A percentile compares a stretch with the other conserved stretches of the same genome.
Conservation (phyloP, 2,329 filamentous ascomycete species). For the Incumbomyces lentus region DNA sequence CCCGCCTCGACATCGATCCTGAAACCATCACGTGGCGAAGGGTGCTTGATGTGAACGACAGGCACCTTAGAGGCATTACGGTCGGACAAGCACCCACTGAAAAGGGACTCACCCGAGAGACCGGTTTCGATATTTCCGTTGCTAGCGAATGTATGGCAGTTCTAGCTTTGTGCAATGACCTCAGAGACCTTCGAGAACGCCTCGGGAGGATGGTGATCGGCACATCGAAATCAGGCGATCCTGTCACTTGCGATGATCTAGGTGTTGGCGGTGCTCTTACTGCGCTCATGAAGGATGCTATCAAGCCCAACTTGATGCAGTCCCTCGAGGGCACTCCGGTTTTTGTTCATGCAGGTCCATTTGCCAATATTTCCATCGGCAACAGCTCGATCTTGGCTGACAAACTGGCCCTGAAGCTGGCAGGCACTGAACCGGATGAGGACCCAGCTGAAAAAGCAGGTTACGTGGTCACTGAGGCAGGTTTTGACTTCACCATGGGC, state of each 20-base stretch:
- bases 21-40: slow-evolving; percentile 96
- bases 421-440: slow-evolving; percentile 87
- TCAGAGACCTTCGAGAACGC: slow-evolving; percentile 82
- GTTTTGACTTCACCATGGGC: slow-evolving; percentile 99
- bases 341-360: slow-evolving; percentile 93
- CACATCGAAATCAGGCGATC: slow-evolving; percentile 72
- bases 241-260: slow-evolving; percentile 91
- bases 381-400: slow-evolving; percentile 93
- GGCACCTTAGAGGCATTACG: slow-evolving; percentile 80
- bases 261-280: slow-evolving; percentile 86
- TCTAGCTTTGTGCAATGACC: slow-evolving; percentile 77
- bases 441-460: slow-evolving; percentile 71
- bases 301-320: slow-evolving; percentile 99
- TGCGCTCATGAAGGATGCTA: slow-evolving; percentile 92
- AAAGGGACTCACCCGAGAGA: slow-evolving; percentile 77
- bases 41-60: slow-evolving; percentile 93
- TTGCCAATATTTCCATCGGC: slow-evolving; percentile 96
- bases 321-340: slow-evolving; percentile 94
- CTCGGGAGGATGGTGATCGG: slow-evolving; percentile 94
- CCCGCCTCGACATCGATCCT: slow-evolving; percentile 90
- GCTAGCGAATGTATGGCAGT: slow-evolving; percentile 98
- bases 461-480: slow-evolving; percentile 92
- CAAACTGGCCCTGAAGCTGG: slow-evolving; percentile 89
- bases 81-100: slow-evolving; percentile 83
- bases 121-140: slow-evolving; percentile 95